Base-by-base conservation (phyloP, 257 asterid species). In the Solanum okadae region DNA sequence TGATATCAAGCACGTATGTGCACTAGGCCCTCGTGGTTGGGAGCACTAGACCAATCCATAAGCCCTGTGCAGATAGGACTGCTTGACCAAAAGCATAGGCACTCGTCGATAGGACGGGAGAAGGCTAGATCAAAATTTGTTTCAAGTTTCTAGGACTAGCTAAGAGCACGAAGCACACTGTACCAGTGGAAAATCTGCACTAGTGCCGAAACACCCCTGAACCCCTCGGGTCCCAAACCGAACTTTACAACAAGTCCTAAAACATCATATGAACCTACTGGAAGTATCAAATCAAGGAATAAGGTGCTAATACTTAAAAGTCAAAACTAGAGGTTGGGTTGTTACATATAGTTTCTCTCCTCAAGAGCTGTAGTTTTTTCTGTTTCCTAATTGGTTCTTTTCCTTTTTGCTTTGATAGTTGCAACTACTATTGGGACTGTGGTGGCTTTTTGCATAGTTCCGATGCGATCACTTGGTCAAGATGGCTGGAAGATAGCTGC, bases 401-500 rank as follows among this genome's bases (percentile, higher is more conserved):
- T 79, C 10, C 67, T 44, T 61, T 79, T 46, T 33, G n/a, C 10
- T 49, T 78, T 84, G 7, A 61, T 92, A 95, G 98, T 96, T 88
- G 98, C 98, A 37, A 96, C 99, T 0, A 96, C 98, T 3, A 92
- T 95, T 79, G 99, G 98, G 29, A 96, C 97, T 29, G 92, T 70
- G 37, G 93, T 93, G 91, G 99, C 98, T n/a, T 93, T 94, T 90
- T 42, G 91, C 67, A 3, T 95, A 63, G 98, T 96, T 90, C 99
- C 98, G 9, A 96, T 96, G 99, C 90, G 96, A 37, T 93, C 98
- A 4, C 95, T 96, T 49, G 98, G 98, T 75, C 84, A 84, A 72
- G 99, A 96, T 90, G 93, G 94, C 78, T 96, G 99, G 99, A 96
- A 95, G 91, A 95, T 96, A 78, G 99, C 99, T 78, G 98, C 99